Conservation (phyloP, 2,329 filamentous ascomycete genomes). For the Trichothecium sympodiale region DNA sequence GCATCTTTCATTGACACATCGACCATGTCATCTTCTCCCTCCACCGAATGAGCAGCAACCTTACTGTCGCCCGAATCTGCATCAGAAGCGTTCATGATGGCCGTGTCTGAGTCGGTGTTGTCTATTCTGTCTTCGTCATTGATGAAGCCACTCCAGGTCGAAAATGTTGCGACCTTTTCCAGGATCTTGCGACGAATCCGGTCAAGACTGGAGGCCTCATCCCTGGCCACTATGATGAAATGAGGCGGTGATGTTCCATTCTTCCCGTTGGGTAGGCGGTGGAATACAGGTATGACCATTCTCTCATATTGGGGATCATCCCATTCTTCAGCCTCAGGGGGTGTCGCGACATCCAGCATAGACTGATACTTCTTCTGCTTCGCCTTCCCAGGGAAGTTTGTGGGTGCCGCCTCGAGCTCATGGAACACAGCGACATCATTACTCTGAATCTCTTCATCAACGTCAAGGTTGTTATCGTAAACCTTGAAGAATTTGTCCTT, state of each 20-base stretch:
- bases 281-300: constrained; percentile 61
- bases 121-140: constrained; percentile 32
- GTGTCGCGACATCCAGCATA: constrained; percentile 36
- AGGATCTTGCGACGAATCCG: constrained; percentile 71
- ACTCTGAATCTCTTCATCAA: constrained; percentile 59
- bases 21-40: constrained; percentile 83
- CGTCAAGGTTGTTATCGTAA: constrained; percentile 56
- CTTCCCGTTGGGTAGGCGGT: constrained; percentile 32
- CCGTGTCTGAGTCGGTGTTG: constrained; percentile 54
- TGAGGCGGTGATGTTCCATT: constrained; percentile 38
- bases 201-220: constrained; percentile 59
- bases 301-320: constrained; percentile 52
- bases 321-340: constrained; percentile 36
- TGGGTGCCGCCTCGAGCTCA: constrained; percentile 69
- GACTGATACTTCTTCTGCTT: constrained; percentile 35
- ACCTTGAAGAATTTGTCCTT: constrained; percentile 78
- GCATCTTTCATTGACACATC: constrained; percentile 76
- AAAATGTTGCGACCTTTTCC: constrained; percentile 63
- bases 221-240: constrained; percentile 64
- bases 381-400: constrained; percentile 57
- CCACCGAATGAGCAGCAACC: constrained; percentile 66
- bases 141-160: constrained; percentile 55
- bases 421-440: constrained; percentile 60
- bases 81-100: constrained; percentile 52
- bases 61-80: constrained; percentile 58